Base-by-base conservation (phyloP, 495 filamentous ascomycete genomes). In the Trichoderma erinaceum region DNA sequence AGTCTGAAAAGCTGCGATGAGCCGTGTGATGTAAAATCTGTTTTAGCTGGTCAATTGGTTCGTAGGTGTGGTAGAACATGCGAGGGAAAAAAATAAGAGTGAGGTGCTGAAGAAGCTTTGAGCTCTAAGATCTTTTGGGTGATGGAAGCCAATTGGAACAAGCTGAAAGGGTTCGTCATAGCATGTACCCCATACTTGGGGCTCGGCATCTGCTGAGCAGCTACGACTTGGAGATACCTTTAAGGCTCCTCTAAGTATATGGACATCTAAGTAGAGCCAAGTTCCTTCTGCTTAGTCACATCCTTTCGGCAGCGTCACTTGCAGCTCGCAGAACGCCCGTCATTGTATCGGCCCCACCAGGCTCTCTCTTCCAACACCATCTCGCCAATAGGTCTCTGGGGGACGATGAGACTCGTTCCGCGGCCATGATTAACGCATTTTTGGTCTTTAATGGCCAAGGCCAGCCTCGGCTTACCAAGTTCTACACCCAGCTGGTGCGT, bases 381-480 rank as follows among this genome's bases (percentile, higher is more conserved):
- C 41, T 21, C 41, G 65, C 41, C 64, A 65, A 50, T 23, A n/a
- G 38, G 35, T 25, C 15, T 23, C n/a, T 21, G 13, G 63, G 63
- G 4, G 65, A 44, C 52, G 41, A 66, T 29, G 65, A 66, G 21
- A 1, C 41, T 50, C 38, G 12, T 32, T 44, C 29, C 16, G 29
- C 73, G 73, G 76, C 69, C 68, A 99, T 99, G 95, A 98, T 99
- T 80, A 99, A 97, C 85, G 95, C 95, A 43, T 92, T 99, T 65
- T 85, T 99, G 50, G 93, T 99, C 75, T 99, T 99, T 85, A 99
- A 99, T 77, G 97, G 97, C 78, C 90, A 91, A 68, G 95, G 95
- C 69, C 93, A 98, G 75, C 94, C 95, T 18, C 90, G 95, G 41
- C 86, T 99, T 68, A 98, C 94, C 69, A 98, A 97, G 74, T 99